Base-by-base conservation (phyloP, 2,329 filamentous ascomycete genomes). In the Dothiorella sarmentorum region DNA sequence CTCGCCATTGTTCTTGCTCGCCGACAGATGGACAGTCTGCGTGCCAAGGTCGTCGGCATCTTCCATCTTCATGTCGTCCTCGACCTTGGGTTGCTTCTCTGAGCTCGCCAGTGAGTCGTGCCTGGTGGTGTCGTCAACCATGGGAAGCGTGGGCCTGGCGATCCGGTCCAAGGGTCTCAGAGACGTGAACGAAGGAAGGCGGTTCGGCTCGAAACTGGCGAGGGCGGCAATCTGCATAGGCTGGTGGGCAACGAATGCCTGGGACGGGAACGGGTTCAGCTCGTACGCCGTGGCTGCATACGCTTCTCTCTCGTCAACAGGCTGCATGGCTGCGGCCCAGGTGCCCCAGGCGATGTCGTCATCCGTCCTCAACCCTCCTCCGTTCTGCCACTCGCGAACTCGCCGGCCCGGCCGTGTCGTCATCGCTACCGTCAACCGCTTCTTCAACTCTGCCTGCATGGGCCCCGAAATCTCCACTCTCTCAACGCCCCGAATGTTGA, bases 401-500 rank as follows among this genome's bases (percentile, higher is more conserved):
- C 33, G 40, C 5, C 27, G 26, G 15, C 37, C 45, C 5, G 33
- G 18, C 1, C 37, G 45, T 17, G 45, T 58, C 7, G 57, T 59
- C 57, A 59, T 52, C 17, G 37, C 51, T 7, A 33, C 49, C 3
- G 37, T 38, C 6, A 59, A 42, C 47, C 20, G 38, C 22, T 55
- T 53, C 49, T 45, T 55, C 20, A 59, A 7, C 11, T 27, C 11
- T 1, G 24, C 58, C 2, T 43, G 37, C 29, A 59, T 58, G 9
- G 27, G 45, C 11, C 52, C 60, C 7, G 40, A 33, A 18, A 66
- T 56, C 31, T 43, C 26, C 35, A 65, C 59, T 2, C 57, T 47
- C n/a, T 55, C 22, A 4, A 68, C 49, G 15, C 61, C 62, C 4
- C 64, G 63, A 43, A 67, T 61, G 2, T 60, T 62, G 7, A 64